Conservation (phyloP, 163 green algal species). For the Scenedesmus sp. region DNA sequence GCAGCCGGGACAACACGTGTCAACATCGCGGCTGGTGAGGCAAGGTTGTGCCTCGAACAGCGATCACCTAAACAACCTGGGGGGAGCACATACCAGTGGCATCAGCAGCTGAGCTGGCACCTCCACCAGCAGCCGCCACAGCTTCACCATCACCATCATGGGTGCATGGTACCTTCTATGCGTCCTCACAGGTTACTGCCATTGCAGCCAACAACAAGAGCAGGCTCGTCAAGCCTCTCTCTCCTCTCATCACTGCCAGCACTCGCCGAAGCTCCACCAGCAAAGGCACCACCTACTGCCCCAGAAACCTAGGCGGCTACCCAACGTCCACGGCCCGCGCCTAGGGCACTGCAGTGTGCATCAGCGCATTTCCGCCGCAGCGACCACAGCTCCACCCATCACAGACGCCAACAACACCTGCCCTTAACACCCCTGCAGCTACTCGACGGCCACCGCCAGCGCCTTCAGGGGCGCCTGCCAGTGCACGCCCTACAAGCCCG, state of each 20-base stretch:
- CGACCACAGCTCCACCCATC: constrained; percentile 81
- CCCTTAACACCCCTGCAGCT: constrained; percentile 61
- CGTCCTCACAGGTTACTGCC: too few relatives aligned
- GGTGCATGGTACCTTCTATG: too few relatives aligned
- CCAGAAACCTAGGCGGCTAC: constrained; percentile 85
- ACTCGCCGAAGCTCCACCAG: constrained; percentile 83
- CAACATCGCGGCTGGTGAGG: too few relatives aligned
- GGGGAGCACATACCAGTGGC: not conserved
- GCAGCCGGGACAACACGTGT: too few relatives aligned
- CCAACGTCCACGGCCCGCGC: too few relatives aligned
- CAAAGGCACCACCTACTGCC: constrained; percentile 85
- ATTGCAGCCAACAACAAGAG: too few relatives aligned
- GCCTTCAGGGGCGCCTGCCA: not conserved
- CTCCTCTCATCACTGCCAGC: constrained; percentile 74
- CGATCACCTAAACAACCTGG: too few relatives aligned
- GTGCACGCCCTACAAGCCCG: too few relatives aligned
- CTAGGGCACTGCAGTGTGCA: too few relatives aligned
- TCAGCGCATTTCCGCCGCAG: too few relatives aligned
- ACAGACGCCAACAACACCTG: constrained; percentile 88
- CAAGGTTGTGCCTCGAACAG: too few relatives aligned
- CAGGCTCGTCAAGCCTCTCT: too few relatives aligned
- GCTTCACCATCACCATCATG: constrained; percentile 86
- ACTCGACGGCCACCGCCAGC: not conserved
- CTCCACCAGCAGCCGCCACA: constrained; percentile 79
- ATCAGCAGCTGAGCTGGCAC: constrained; percentile 36